phyloP scores from a whole-genome alignment of 1,284 basidiomycete genomes.

The Cystobasidium sp. region DNA sequence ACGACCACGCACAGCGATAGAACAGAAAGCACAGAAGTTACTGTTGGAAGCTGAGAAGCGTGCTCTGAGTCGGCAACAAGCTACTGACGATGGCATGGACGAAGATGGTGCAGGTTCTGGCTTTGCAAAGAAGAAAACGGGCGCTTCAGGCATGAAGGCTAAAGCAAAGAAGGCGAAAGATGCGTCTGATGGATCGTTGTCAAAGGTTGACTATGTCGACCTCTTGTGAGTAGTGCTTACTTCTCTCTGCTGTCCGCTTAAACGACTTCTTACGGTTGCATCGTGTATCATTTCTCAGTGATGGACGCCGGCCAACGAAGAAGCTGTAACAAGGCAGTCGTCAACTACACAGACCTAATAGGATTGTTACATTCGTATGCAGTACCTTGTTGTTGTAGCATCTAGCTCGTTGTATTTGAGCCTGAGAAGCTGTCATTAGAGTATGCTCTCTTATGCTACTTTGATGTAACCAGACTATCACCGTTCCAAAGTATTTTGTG shows the following conservation, averaged over 20 bases:
- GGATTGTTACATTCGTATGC: too few relatives aligned
- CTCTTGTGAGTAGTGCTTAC: constrained; percentile 21
- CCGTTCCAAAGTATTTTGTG: too few relatives aligned
- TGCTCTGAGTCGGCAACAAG: constrained; percentile 5
- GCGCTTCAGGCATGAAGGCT: constrained; percentile 36
- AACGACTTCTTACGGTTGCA: background rate
- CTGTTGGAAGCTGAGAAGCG: constrained; percentile 41
- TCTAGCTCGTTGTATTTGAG: too few relatives aligned
- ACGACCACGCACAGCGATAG: constrained; percentile 8
- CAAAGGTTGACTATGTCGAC: constrained; percentile 32
- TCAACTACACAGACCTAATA: too few relatives aligned
- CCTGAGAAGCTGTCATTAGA: too few relatives aligned
- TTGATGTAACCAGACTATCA: too few relatives aligned
- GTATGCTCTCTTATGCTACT: too few relatives aligned
- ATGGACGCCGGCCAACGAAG: constrained; percentile 30
- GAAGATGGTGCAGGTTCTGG: constrained; percentile 11
- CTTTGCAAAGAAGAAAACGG: constrained; percentile 27
- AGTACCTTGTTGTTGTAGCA: too few relatives aligned
- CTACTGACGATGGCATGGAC: constrained; percentile 10
- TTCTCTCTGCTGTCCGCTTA: background rate
- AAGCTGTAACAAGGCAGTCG: background rate
- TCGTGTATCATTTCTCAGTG: constrained; percentile 1
- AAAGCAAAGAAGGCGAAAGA: constrained; percentile 33
- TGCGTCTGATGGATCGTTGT: background rate
- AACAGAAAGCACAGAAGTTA: constrained; percentile 35